A percentile compares a stretch with the other conserved stretches of the same genome.
phyloP scores from a whole-genome alignment of 257 asterid genomes.

The Solanum verrucosum region DNA sequence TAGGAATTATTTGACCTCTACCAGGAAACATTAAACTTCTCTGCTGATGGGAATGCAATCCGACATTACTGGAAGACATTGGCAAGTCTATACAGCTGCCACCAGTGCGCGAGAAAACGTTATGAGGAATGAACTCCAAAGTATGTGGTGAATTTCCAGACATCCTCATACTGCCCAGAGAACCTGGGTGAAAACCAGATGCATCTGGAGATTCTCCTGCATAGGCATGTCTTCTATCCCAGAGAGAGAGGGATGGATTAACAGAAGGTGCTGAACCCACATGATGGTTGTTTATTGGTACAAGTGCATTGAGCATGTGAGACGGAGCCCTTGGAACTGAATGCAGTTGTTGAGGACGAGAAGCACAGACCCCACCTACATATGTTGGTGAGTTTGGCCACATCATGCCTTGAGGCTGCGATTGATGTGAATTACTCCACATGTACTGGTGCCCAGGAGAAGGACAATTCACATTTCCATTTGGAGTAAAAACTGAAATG shows the following conservation, averaged over 20 bases:
- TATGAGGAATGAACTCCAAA: slow-evolving; percentile 64
- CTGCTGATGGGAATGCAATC: slow-evolving; percentile 73
- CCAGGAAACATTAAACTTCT: slow-evolving; percentile 80
- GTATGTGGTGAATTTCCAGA: slow-evolving; percentile 80
- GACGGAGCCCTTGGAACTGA: slow-evolving; percentile 67
- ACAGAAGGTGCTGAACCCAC: slow-evolving; percentile 96
- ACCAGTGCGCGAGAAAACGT: slow-evolving; percentile 55
- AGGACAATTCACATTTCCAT: slow-evolving; percentile 80
- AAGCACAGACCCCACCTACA: slow-evolving; percentile 51
- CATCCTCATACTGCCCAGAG: slow-evolving; percentile 76
- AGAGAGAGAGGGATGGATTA: slow-evolving; percentile 67
- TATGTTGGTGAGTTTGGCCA: slow-evolving; percentile 86
- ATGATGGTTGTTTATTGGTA: slow-evolving; percentile 64
- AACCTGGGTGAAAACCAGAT: slow-evolving; percentile 80
- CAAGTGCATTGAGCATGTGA: slow-evolving; percentile 49
- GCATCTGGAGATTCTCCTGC: slow-evolving; percentile 86
- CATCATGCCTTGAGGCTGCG: slow-evolving; percentile 57
- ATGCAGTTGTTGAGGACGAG: slow-evolving; percentile 71
- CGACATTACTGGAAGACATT: slow-evolving; percentile 59
- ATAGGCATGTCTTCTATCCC: slow-evolving; percentile 74
- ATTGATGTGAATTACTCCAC: slow-evolving; percentile 72
- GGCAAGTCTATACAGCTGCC: slow-evolving; percentile 69
- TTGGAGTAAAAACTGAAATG: slow-evolving; percentile 58
- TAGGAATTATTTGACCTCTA: slow-evolving; percentile 86
- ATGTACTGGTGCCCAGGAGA: slow-evolving; percentile 78